These are phyloP conservation scores for Silene noctiflora DNA, from an alignment of 179 eudicot species.

Conservation along the genomic window DNA sequence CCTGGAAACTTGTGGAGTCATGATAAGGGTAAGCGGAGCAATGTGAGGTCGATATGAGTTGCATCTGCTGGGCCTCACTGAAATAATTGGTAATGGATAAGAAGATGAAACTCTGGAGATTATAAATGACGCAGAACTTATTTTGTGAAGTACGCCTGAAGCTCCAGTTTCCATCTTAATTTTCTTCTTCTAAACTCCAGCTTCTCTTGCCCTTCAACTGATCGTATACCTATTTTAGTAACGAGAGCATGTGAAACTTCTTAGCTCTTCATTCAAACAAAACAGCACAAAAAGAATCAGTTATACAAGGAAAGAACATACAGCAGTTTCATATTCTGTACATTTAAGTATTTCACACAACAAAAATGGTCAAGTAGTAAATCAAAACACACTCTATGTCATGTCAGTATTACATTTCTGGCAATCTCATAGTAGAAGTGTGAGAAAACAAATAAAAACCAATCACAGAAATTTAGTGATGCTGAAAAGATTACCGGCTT, in stretches of 20 bases:
- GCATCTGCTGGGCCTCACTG: not conserved
- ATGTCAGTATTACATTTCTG: not conserved
- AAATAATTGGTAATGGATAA: not conserved
- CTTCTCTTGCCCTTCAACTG: constrained; percentile 5
- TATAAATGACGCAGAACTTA: not conserved
- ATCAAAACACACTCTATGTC: not conserved
- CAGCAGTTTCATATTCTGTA: not conserved
- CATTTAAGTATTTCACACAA: not conserved
- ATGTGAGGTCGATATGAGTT: not conserved
- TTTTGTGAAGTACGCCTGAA: constrained; percentile 4
- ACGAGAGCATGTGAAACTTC: constrained; percentile 4
- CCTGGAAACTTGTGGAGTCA: not conserved
- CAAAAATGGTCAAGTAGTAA: not conserved
- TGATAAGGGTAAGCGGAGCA: not conserved
- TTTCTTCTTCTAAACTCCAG: not conserved
- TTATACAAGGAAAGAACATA: not conserved
- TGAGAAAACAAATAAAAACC: not conserved
- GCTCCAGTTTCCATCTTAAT: constrained; percentile 14
- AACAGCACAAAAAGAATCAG: not conserved
- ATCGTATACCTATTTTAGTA: not conserved
- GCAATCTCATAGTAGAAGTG: not conserved
- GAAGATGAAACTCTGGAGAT: constrained; percentile 13
- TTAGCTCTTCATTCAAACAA: not conserved
- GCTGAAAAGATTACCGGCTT: not conserved
- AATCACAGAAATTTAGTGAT: not conserved